Conservation (phyloP, 129 eudicot species). For the Mikania micrantha region DNA sequence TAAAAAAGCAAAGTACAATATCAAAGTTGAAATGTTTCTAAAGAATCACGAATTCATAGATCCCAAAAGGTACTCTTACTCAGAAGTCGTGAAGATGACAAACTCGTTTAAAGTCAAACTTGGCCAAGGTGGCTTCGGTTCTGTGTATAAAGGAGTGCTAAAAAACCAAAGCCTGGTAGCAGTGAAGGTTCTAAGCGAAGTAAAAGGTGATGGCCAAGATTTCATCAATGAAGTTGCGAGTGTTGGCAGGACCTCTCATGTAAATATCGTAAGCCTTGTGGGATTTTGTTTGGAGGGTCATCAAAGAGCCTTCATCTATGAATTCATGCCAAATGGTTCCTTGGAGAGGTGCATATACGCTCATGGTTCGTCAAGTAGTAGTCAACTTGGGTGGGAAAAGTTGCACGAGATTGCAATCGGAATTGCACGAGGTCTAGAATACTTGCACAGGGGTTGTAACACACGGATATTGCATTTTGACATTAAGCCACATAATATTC, state of each 20-base stretch:
- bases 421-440: slow-evolving; percentile 27
- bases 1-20: background rate
- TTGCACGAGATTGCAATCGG: slow-evolving; percentile 18
- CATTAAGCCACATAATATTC: slow-evolving; percentile 35
- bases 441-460: slow-evolving; percentile 30
- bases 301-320: slow-evolving; percentile 25
- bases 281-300: slow-evolving; percentile 27
- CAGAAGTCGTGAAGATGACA: slow-evolving; percentile 36
- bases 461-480: slow-evolving; percentile 32
- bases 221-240: slow-evolving; percentile 34
- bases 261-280: slow-evolving; percentile 17
- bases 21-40: slow-evolving; percentile 24
- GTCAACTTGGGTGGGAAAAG: slow-evolving; percentile 25
- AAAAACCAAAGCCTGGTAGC: slow-evolving; percentile 20
- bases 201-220: slow-evolving; percentile 27
- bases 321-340: slow-evolving; percentile 34
- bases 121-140: slow-evolving; percentile 44
- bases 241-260: slow-evolving; percentile 24
- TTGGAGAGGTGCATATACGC: slow-evolving; percentile 18
- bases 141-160: slow-evolving; percentile 39
- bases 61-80: slow-evolving; percentile 32
- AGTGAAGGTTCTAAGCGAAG: slow-evolving; percentile 13
- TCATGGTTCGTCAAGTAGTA: background rate
- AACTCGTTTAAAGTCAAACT: slow-evolving; percentile 24
- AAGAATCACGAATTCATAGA: slow-evolving; percentile 21